Evolutionary conservation across 2,329 filamentous ascomycete genomes (phyloP), one percentile per base, ranked within the genome.

Genomic region (Aspergillus sp.): DNA sequence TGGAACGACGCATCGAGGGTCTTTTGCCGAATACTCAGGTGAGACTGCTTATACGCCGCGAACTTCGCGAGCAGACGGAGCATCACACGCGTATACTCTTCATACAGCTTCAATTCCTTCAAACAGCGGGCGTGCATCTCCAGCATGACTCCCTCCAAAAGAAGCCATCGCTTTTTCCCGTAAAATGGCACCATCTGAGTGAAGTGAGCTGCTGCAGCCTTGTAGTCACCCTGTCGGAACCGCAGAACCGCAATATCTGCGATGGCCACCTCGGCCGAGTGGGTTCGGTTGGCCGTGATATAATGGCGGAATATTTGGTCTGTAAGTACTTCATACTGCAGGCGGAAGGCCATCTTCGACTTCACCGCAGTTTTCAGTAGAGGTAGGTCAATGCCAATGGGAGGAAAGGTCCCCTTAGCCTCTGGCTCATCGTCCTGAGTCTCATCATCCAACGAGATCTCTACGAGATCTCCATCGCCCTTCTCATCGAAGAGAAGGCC

Each of bases 241-340:
- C 89, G 88, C 31, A 95, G 66, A 4, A 91, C 73, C 1, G 86
- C 91, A 28, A 96, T 71, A 57, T 98, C 91, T 7, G 85, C 82
- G 56, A 88, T 75, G 39, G 80, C 78, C 13, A 78, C 73, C 45
- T 93, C 79, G 1, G 82, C 79, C 5, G 85, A 83, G 46, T 93
- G 81, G 0, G 69, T 70, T 42, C 89, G 82, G 34, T 79, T 82
- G 4, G 88, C 86, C 4, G 86, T 75, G 10, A 78, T 78, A 53
- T 84, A 93, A 52, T 94, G 83, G 2, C 82, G 81, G 35, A 93
- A 74, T 3, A 88, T 80, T 40, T 83, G 80, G 46, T 91, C 82
- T 5, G 85, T 94, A n/a, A 95, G 67, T 7, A 75, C 78, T 51
- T 89, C 77, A 47, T 80, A 83, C 1, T 80, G 64, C 5, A 68